Base-by-base conservation (phyloP, 148 eudicot species). In the Bassia scoparia region DNA sequence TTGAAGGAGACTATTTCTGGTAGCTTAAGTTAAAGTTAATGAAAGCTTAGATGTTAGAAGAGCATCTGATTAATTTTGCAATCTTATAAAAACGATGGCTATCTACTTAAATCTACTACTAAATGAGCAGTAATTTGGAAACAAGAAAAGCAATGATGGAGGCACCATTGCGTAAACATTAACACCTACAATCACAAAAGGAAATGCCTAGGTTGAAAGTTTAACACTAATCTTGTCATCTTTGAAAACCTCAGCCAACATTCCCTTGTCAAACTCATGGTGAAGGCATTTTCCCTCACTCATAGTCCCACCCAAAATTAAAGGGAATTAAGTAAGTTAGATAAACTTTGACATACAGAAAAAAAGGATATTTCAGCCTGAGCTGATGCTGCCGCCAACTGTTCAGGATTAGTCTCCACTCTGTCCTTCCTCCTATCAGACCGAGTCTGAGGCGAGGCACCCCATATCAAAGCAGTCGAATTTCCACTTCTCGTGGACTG, bases 331-430 rank as follows among this genome's bases (percentile, higher is more conserved):
- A 24, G 17, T 27, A n/a, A 46, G 15, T 27, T 17, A 4, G 50
- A 5, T 43, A 11, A n/a, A 70, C 46, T 68, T 64, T 27, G 59
- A 76, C 67, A 70, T 34, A 77, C 55, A 62, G 15, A 37, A 68
- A 88, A 30, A 66, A 66, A 96, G 99, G 99, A 96, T 96, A 96
- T 96, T 81, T 96, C 97, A 71, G 99, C 99, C 78, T 86, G 81
- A 61, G 83, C 90, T 61, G 99, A 86, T 83, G 99, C 99, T 56
- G 99, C 99, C 77, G 97, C 89, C 82, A 92, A 79, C 81, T 96
- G 97, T 76, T 96, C 99, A 37, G 99, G 99, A 78, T 96, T 92
- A 48, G 99, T 96, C 86, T 96, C 99, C 41, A 96, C 99, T 71
- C 97, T 86, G 70, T 96, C 99, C 80, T 96, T 96, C 73, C 79